Conservation (phyloP, 805 yeast genomes). For the Phaffomyces opuntiae region DNA sequence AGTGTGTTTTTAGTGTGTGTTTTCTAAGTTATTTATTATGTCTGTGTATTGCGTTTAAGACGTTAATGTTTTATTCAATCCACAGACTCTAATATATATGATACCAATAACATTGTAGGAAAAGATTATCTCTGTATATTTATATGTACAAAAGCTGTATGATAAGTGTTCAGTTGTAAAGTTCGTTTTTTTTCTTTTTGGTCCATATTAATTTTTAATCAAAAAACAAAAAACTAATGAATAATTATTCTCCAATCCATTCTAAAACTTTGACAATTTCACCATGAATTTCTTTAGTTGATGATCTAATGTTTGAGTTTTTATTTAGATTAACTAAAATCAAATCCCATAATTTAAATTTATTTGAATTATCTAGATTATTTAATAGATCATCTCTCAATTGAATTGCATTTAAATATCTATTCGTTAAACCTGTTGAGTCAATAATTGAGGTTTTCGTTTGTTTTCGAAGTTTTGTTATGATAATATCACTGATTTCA, state of each 20-base stretch:
- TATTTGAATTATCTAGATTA: constrained; percentile 23
- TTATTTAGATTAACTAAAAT: constrained; percentile 52
- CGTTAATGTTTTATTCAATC: no score
- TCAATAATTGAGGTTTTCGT: constrained; percentile 28
- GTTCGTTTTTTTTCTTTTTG: no score
- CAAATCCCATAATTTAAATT: constrained; percentile 48
- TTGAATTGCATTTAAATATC: constrained; percentile 63
- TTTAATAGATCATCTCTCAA: constrained; percentile 57
- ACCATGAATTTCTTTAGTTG: constrained; percentile 70
- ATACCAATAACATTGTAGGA: no score
- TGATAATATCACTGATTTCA: constrained; percentile 39
- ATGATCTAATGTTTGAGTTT: constrained; percentile 57
- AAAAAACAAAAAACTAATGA: not conserved
- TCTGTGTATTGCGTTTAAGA: no score
- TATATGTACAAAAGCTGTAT: no score
- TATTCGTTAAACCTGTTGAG: constrained; percentile 28
- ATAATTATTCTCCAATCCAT: constrained; percentile 49
- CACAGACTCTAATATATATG: no score
- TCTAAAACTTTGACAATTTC: constrained; percentile 86
- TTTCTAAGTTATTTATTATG: no score
- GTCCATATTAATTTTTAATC: no score
- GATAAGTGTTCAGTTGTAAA: no score
- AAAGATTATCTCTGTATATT: no score
- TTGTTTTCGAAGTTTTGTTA: constrained; percentile 44
- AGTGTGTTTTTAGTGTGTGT: not conserved